Conservation (phyloP, 2,329 filamentous ascomycete genomes). For the Alternaria viburni region DNA sequence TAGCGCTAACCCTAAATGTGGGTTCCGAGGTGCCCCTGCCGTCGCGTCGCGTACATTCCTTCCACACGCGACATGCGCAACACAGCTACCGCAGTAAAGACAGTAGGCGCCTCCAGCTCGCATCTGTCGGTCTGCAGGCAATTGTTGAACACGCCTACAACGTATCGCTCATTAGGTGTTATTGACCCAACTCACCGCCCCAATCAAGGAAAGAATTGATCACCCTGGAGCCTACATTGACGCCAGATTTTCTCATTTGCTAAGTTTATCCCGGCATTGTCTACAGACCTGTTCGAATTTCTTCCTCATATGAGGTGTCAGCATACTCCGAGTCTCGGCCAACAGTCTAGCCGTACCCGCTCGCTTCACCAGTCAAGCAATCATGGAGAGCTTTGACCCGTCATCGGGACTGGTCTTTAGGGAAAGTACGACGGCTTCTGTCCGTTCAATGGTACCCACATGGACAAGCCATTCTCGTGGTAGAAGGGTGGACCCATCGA, state of each 20-base stretch:
- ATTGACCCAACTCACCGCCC: background rate
- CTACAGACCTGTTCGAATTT: background rate
- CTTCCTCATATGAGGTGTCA: background rate
- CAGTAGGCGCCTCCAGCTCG: background rate
- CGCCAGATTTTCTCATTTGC: background rate
- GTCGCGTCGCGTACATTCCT: background rate
- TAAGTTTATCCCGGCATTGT: rapidly evolving
- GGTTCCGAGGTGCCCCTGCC: background rate
- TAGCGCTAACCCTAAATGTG: background rate
- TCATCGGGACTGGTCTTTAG: constrained; percentile 26
- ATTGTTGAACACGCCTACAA: background rate
- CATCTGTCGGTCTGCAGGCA: background rate
- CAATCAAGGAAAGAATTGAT: background rate
- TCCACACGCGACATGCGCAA: background rate
- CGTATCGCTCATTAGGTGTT: background rate
- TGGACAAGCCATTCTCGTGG: constrained; percentile 25
- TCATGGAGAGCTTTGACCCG: constrained; percentile 10
- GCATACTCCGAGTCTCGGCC: background rate
- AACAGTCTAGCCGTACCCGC: background rate
- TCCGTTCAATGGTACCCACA: constrained; percentile 24
- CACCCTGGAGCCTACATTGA: background rate
- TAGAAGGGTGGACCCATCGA: constrained; percentile 13
- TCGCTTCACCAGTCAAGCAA: background rate
- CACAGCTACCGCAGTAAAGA: background rate
- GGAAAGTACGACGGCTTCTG: constrained; percentile 14